Percentiles rank a stretch among this genome's conserved stretches.
Evolutionary conservation across 805 yeast species (phyloP).

Genomic region (Torulaspora delbrueckii): DNA sequence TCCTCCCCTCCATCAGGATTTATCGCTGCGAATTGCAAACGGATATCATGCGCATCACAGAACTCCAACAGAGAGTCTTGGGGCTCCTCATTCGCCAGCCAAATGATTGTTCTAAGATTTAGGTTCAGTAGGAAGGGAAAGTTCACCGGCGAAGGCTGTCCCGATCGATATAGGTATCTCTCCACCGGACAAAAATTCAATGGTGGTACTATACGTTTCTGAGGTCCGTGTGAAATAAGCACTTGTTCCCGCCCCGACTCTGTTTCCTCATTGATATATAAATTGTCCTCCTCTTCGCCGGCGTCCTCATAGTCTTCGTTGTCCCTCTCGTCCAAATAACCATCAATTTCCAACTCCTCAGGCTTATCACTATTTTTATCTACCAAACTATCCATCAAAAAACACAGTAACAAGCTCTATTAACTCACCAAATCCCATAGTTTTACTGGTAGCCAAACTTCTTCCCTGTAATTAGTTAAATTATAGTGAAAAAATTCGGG

Average conservation of each 20-base stretch:
- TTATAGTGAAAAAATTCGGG: background rate
- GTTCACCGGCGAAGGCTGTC: slow-evolving; percentile 92
- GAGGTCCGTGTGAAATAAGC: slow-evolving; percentile 50
- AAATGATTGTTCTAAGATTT: slow-evolving; percentile 71
- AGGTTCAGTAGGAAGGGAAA: slow-evolving; percentile 77
- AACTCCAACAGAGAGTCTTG: slow-evolving; percentile 80
- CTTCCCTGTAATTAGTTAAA: background rate
- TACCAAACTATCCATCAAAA: slow-evolving; percentile 1
- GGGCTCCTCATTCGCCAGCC: slow-evolving; percentile 97
- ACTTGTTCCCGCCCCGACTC: slow-evolving; percentile 30
- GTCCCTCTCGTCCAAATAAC: slow-evolving; percentile 1
- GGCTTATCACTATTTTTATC: slow-evolving; percentile 13
- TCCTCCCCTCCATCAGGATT: slow-evolving; percentile 67
- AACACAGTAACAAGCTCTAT: background rate
- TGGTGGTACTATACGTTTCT: slow-evolving; percentile 79
- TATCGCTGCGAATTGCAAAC: slow-evolving; percentile 76
- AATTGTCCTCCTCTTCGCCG: slow-evolving; percentile 31
- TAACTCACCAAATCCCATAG: background rate
- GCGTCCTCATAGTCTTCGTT: slow-evolving; percentile 18
- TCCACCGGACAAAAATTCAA: slow-evolving; percentile 95
- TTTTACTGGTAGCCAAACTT: background rate
- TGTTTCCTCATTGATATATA: slow-evolving; percentile 32
- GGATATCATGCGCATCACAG: slow-evolving; percentile 65
- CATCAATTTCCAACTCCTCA: slow-evolving; percentile 8
- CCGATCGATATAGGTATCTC: slow-evolving; percentile 76